Percentiles rank a stretch among this genome's conserved stretches.
These are phyloP conservation scores for Suzukiozyma palmioleophila DNA, from an alignment of 1,139 yeast genomes.

Conservation along the genomic window DNA sequence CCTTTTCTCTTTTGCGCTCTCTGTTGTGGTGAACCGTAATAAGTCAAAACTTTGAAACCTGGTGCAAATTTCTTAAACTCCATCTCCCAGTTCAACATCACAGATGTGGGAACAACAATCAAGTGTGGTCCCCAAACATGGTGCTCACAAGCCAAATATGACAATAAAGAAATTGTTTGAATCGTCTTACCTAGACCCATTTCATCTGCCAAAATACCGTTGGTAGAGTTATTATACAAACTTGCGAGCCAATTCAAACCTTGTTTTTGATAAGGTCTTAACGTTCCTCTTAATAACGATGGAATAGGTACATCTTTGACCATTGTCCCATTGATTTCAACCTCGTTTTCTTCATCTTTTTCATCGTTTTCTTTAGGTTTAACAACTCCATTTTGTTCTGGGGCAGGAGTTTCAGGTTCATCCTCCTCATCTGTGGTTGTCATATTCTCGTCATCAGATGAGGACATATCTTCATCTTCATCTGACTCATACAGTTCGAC, in stretches of 20 bases:
- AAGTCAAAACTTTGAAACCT: conserved; percentile 91
- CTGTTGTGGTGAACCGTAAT: conserved; percentile 97
- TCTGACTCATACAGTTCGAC: conserved; percentile 9
- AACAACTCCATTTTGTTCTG: conserved; percentile 14
- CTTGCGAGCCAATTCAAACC: conserved; percentile 98
- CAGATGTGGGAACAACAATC: conserved; percentile 96
- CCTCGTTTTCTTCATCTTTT: conserved; percentile 24
- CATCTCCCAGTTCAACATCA: conserved; percentile 99
- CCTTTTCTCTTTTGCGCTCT: conserved; percentile 94
- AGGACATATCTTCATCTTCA: conserved; percentile 13
- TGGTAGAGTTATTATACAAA: conserved; percentile 84
- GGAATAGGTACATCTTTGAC: conserved; percentile 72
- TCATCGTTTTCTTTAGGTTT: conserved; percentile 16
- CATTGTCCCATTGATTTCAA: conserved; percentile 34
- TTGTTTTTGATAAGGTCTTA: conserved; percentile 91
- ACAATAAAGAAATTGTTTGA: conserved; percentile 83
- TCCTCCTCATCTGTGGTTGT: conserved; percentile 23
- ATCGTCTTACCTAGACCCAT: conserved; percentile 99
- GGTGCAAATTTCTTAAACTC: conserved; percentile 98
- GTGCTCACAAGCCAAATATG: conserved; percentile 90
- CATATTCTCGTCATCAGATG: conserved; percentile 18
- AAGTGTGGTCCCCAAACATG: conserved; percentile 98
- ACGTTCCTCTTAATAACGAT: conserved; percentile 68
- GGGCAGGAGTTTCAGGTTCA: conserved; percentile 27
- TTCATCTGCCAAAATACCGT: conserved; percentile 97